phyloP scores from a whole-genome alignment of 106 monocot species.

The Agapanthus africanus region DNA sequence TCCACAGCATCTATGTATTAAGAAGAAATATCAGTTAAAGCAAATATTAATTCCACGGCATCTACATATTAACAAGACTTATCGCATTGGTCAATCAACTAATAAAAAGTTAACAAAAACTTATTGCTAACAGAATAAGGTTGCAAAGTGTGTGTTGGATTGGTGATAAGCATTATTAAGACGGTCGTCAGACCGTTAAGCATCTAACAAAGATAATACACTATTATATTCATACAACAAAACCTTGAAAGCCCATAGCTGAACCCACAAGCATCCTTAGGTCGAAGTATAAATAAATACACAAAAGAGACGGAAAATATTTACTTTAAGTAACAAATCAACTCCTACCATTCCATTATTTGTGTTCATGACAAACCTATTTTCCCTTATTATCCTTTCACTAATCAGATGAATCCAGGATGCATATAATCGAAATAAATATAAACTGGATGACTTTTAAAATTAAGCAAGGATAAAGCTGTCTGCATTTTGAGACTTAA shows the following conservation, averaged over 20 bases:
- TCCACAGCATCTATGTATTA: conserved; percentile 33
- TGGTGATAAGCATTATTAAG: not conserved
- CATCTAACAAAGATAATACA: not conserved
- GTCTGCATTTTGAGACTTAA: not conserved
- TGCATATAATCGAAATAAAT: not conserved
- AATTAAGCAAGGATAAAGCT: not conserved
- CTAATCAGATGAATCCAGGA: not conserved
- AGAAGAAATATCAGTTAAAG: conserved; percentile 32
- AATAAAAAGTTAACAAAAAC: not conserved
- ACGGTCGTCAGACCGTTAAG: not conserved
- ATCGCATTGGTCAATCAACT: not conserved
- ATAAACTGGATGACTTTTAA: not conserved
- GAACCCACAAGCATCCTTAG: not conserved
- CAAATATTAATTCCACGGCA: conserved; percentile 30
- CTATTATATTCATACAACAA: not conserved
- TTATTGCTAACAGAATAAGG: not conserved
- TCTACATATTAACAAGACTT: not conserved
- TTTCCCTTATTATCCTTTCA: not conserved
- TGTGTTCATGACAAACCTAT: not conserved
- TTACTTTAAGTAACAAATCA: not conserved
- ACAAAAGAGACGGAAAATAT: not conserved
- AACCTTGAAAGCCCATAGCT: not conserved
- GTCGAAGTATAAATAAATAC: not conserved
- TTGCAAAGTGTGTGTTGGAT: not conserved
- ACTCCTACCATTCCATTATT: not conserved